Evolutionary conservation across 192 early-diverging fungal genomes (phyloP), one percentile per base, ranked within the genome.

Genomic region (Mortierella hygrophila): DNA sequence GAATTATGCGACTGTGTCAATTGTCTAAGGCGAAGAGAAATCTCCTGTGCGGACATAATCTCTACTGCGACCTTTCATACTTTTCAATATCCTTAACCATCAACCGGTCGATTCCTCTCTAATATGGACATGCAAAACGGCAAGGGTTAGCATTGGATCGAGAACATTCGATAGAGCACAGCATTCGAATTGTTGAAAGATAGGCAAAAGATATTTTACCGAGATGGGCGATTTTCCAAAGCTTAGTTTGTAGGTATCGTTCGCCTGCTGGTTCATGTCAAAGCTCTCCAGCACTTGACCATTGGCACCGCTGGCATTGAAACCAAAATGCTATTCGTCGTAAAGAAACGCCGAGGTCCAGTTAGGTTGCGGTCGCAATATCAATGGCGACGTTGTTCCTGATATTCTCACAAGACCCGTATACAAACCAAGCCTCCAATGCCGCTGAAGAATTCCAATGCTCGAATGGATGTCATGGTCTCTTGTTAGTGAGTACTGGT

Each of bases 221-320:
- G 82, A 83, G 0, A 88, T 74, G 38, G 90, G 88, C 32, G 41
- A 65, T 26, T 86, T 89, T 21, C 76, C 87, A 76, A 95, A 95
- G 88, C 95, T 95, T 81, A 92, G 89, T 73, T 80, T 90, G 82
- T 95, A 94, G 9, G 93, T 92, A 0, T 89, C 80, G 91, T 98
- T 98, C 41, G 96, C 96, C 38, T 96, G 92, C n/a, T 89, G 87
- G 89, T 98, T 98, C 77, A 98, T 95, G 88, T 98, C 97, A 86
- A 97, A 98, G 38, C 95, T 92, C 23, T 93, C 93, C 6, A 95
- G 89, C 42, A 98, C 95, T 38, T 92, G 42, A 49, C 91, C 90
- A 8, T 83, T 52, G 41, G 89, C 83, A 10, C 89, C 83, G n/a
- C 95, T 92, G n/a, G 89, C 79, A 47, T 92, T 92, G 42, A 98